Evolutionary conservation across 129 eudicot species (phyloP), one percentile per base, ranked within the genome.

Genomic region (Calendula officinalis): DNA sequence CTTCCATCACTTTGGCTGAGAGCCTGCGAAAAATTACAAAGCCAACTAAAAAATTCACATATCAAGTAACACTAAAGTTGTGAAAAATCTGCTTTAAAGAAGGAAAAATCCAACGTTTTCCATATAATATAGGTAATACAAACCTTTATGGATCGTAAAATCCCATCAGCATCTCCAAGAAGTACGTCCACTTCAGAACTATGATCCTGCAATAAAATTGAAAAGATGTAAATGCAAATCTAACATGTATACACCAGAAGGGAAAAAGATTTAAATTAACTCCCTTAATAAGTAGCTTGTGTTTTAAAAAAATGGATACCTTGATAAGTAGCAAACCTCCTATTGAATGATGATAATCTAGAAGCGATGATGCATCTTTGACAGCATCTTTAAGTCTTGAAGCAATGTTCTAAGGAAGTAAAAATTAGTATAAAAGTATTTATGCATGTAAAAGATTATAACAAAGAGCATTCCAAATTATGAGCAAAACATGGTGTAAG

Each of bases 1-100:
- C 89, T 85, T 70, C 98, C 98, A 88, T 92, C 96, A 75, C 96
- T 88, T 71, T 88, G 96, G 75, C 91, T 76, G 38, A 88, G 96
- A 56, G 91, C 84, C 96, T 89, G 77, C 5, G 17, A 73, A 50
- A 22, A 71, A 61, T 52, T 49, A 35, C 11, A 14, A 59, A 38
- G 67, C 60, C 75, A 79, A 33, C 38, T 76, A 60, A 59, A 17
- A 42, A 60, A 71, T 45, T 52, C 41, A 42, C 43, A 47, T 55
- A 57, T 65, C 39, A 49, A 52, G 56, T 45, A 61, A 51, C 47
- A 12, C 11, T 46, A 57, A 17, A 51, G 10, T 41, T 17, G 36
- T n/a, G 16, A 3, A 44, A 40, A 49, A n/a, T 47, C 36, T n/a
- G 39, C 46, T 54, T 32, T 55, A 27, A 34, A 43, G 54, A 2